phyloP scores from a whole-genome alignment of 305 asterid genomes.

The Ilex paraguariensis region DNA sequence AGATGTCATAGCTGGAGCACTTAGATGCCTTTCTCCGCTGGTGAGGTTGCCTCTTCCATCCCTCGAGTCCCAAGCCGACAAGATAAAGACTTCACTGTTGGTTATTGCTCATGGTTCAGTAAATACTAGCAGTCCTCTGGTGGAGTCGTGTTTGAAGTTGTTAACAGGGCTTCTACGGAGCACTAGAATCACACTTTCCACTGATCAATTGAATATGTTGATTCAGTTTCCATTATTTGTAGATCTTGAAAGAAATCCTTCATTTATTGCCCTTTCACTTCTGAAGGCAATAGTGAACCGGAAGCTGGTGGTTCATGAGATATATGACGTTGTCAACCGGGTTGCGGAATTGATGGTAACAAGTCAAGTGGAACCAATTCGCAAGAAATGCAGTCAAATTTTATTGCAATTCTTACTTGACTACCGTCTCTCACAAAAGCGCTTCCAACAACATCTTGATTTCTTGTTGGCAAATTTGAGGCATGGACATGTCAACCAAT shows the following conservation, averaged over 20 bases:
- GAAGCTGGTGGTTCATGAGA: conserved; percentile 79
- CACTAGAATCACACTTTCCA: conserved; percentile 67
- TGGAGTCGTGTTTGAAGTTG: conserved; percentile 79
- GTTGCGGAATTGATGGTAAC: conserved; percentile 86
- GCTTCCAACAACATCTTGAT: conserved; percentile 77
- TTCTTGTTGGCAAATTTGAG: conserved; percentile 67
- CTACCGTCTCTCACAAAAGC: conserved; percentile 66
- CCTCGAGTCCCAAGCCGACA: conserved; percentile 61
- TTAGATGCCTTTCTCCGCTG: conserved; percentile 65
- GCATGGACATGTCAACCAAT: conserved; percentile 29
- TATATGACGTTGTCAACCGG: conserved; percentile 65
- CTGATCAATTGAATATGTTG: conserved; percentile 74
- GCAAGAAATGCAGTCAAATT: conserved; percentile 81
- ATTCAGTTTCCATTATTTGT: conserved; percentile 85
- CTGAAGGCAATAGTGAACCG: conserved; percentile 76
- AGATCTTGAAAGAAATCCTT: conserved; percentile 82
- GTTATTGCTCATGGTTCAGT: conserved; percentile 72
- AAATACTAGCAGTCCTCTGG: conserved; percentile 54
- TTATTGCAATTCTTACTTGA: conserved; percentile 78
- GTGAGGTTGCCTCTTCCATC: conserved; percentile 79
- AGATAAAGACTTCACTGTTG: conserved; percentile 70
- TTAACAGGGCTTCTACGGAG: conserved; percentile 64
- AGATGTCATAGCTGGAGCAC: conserved; percentile 55
- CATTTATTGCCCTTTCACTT: conserved; percentile 76
- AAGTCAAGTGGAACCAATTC: conserved; percentile 77